These are phyloP conservation scores for Citrullus amarus DNA, from an alignment of 306 rosid genomes.

Conservation along the genomic window DNA sequence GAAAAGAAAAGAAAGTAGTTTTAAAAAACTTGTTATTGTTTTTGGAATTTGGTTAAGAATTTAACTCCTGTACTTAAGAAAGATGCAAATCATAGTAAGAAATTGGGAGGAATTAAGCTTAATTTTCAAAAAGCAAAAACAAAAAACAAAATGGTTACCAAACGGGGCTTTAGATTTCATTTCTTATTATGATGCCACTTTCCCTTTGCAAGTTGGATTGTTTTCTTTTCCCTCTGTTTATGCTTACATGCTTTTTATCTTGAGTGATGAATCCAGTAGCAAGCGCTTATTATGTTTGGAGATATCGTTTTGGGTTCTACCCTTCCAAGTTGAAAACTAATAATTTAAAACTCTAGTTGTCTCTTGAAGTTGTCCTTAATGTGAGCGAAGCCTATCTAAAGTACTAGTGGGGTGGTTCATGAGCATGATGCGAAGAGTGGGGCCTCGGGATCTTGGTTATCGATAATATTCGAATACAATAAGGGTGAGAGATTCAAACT, in stretches of 20 bases:
- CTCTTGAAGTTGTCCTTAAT: neutral
- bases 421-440: neutral
- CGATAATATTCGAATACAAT: no score
- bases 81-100: no score
- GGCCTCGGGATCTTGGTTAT: neutral
- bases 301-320: neutral
- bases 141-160: no score
- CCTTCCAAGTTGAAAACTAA: neutral
- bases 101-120: no score
- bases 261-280: neutral
- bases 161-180: neutral
- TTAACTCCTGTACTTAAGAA: no score
- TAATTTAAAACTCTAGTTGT: neutral
- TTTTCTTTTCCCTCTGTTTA: neutral
- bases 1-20: no score
- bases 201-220: neutral
- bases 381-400: neutral
- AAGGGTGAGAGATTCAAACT: no score
- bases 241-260: neutral
- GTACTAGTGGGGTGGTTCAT: neutral
- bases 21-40: no score
- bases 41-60: no score
- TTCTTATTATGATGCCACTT: neutral
- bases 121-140: no score
- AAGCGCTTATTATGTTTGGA: neutral